Evolutionary conservation across 495 filamentous ascomycete genomes (phyloP).

Genomic region (Penicillium coffeae): DNA sequence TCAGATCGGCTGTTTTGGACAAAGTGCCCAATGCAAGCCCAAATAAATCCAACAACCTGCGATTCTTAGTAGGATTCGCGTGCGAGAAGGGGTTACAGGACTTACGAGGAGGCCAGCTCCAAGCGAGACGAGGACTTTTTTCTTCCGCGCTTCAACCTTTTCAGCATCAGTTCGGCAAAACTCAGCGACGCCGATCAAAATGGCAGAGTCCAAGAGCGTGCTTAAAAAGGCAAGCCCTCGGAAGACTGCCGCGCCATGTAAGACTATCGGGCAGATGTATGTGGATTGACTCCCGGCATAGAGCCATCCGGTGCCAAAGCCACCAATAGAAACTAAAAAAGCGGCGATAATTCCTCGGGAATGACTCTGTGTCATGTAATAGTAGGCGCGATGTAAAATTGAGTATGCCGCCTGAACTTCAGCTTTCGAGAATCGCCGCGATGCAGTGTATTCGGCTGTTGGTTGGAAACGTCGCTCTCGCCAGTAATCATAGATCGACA

Average conservation of each 20-base stretch:
- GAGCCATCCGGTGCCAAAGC: conserved; percentile 24
- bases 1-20: conserved; percentile 23
- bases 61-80: conserved; percentile 4
- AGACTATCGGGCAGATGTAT: conserved; percentile 43
- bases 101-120: conserved; percentile 39
- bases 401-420: conserved; percentile 16
- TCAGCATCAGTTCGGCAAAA: conserved; percentile 20
- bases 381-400: conserved; percentile 21
- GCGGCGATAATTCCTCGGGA: conserved; percentile 34
- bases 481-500: conserved; percentile 44
- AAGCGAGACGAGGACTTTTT: conserved; percentile 26
- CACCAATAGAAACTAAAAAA: conserved; percentile 28
- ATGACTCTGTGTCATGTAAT: conserved; percentile 26
- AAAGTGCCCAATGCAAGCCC: conserved; percentile 23
- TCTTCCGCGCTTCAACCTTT: conserved; percentile 19
- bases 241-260: conserved; percentile 20
- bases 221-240: conserved; percentile 24
- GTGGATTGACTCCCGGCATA: conserved; percentile 34
- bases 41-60: conserved; percentile 33
- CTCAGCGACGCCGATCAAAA: conserved; percentile 33
- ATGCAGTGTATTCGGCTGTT: conserved; percentile 16
- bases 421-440: conserved; percentile 17
- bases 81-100: background rate
- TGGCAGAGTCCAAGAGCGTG: conserved; percentile 30
- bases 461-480: conserved; percentile 29